Evolutionary conservation across 148 eudicot genomes (phyloP).

Genomic region (Chenopodium quinoa): DNA sequence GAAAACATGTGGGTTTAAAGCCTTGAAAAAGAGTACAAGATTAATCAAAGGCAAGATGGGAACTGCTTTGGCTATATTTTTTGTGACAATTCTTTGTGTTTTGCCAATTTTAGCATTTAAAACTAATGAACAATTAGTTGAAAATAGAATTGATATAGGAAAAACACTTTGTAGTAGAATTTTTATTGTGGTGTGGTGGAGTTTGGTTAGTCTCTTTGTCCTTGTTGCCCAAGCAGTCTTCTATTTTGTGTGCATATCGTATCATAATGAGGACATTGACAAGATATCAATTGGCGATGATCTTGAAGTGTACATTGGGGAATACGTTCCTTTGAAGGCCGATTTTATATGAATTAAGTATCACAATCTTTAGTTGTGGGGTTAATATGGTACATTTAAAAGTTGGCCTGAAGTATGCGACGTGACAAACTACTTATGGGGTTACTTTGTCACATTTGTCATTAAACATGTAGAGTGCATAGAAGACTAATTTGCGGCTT

Average conservation of each 20-base stretch:
- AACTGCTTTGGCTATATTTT: conserved; percentile 20
- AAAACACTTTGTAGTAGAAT: conserved; percentile 23
- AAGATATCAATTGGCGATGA: conserved; percentile 37
- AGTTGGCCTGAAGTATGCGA: too few species aligned
- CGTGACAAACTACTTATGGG: too few species aligned
- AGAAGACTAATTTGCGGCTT: too few species aligned
- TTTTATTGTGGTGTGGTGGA: conserved; percentile 20
- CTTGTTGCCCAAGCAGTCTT: conserved; percentile 45
- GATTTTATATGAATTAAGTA: conserved; percentile 17
- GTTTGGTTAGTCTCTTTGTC: conserved; percentile 23
- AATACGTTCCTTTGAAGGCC: conserved; percentile 40
- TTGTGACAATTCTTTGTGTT: conserved; percentile 18
- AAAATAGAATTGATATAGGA: neutral
- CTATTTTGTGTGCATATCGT: conserved; percentile 60
- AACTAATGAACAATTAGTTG: conserved; percentile 1
- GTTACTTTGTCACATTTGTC: too few species aligned
- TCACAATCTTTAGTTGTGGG: too few species aligned
- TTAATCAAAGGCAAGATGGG: conserved; percentile 45
- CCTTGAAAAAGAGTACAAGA: conserved; percentile 46
- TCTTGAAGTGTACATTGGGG: conserved; percentile 43
- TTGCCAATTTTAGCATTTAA: conserved; percentile 4
- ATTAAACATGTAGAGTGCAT: too few species aligned
- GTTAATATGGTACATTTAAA: too few species aligned
- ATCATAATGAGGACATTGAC: conserved; percentile 54
- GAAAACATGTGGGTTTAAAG: conserved; percentile 33